Conservation (phyloP, 805 yeast genomes). For the Saturnispora sanitii region DNA sequence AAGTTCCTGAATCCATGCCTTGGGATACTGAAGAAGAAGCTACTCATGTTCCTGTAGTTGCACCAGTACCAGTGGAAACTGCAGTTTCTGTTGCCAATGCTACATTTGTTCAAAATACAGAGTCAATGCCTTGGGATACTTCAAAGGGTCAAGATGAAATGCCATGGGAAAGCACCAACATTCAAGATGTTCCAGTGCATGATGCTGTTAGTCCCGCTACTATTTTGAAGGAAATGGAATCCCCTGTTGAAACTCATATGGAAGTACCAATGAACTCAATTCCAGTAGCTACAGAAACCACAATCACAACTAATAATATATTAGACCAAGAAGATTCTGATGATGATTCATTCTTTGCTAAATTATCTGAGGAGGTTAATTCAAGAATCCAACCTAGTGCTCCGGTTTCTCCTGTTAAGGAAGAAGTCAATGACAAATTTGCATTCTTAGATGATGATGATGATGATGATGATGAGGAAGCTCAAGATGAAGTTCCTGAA, state of each 20-base stretch:
- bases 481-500: conserved; percentile 21
- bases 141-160: conserved; percentile 3
- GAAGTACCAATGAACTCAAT: too few species aligned
- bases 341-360: conserved; percentile 10
- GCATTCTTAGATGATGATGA: conserved; percentile 36
- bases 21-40: conserved; percentile 5
- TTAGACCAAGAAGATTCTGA: background rate
- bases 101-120: background rate
- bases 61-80: too few species aligned
- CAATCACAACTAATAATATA: background rate
- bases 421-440: conserved; percentile 32
- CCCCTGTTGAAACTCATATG: too few species aligned
- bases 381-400: background rate
- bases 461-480: conserved; percentile 33
- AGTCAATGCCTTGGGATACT: conserved; percentile 9
- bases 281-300: background rate
- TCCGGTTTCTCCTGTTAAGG: background rate
- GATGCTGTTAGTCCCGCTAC: too few species aligned
- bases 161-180: conserved; percentile 7
- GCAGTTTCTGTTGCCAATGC: too few species aligned
- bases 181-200: too few species aligned
- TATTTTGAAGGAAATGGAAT: too few species aligned
- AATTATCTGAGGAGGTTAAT: conserved; percentile 4
- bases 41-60: background rate
- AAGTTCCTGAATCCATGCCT: conserved; percentile 1